Base-by-base conservation (phyloP, 1,284 basidiomycete species). In the Ceratorhiza oryzae-sativae region DNA sequence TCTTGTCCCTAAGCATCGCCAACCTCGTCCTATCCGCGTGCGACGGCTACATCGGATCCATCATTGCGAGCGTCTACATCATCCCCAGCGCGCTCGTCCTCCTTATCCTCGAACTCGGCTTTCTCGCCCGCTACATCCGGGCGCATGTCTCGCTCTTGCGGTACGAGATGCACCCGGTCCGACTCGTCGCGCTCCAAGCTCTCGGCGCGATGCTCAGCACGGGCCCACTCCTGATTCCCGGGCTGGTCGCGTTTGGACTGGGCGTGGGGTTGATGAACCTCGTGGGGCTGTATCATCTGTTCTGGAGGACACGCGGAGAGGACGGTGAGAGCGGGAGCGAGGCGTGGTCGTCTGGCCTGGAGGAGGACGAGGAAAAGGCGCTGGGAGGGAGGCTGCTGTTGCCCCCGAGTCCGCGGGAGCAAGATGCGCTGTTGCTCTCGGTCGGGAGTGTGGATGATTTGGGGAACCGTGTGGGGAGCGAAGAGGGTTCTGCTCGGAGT, bases 191-290 rank as follows among this genome's bases (percentile, higher is more conserved):
- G 1, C 62, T 67, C 5, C 62, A 67, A 67, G 48, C 48, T 36
- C 12, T 55, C 48, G 34, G 62, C 32, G 62, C 62, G 3, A 67
- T 67, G 62, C 45, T 67, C 27, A 32, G 51, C 30, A 41, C 62
- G 25, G 62, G 62, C 20, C 32, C 20, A 3, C 36, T 53, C 9
- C 27, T 67, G 18, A 67, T 67, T 23, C 34, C 34, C 10, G 30
- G 10, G 10, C 41, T 30, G 34, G 62, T 67, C 23, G 46, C 32
- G 30, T 53, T 67, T 34, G 62, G 62, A 4, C 13, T 67, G 48
- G 20, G 32, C 30, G 39, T 67, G 23, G 62, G 62, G 15, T 20
- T 67, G 23, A 67, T 67, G 62, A 67, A 67, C 25, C 62, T 67
- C 23, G 34, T 67, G 18, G 62, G 48, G 1, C 32, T 67, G 9